phyloP scores from a whole-genome alignment of 352 stramenopile species.

The Phytophthora fragariaefolia region DNA sequence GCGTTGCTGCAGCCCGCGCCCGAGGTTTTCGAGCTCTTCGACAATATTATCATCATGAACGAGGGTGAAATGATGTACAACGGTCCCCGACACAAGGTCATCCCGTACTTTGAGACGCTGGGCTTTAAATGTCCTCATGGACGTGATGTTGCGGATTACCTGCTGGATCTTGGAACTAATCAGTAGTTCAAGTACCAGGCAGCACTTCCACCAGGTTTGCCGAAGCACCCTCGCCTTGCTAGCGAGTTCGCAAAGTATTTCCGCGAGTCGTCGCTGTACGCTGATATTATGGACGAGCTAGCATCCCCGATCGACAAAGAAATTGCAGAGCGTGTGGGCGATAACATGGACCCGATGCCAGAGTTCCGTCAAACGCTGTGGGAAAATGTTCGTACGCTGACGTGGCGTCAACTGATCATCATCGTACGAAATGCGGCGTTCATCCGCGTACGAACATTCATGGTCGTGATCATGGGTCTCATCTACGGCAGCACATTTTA shows the following conservation, averaged over 20 bases:
- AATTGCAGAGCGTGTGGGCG: conserved; percentile 17
- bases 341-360: conserved; percentile 37
- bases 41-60: conserved; percentile 62
- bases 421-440: conserved; percentile 46
- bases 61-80: conserved; percentile 88
- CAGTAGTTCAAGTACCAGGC: conserved; percentile 45
- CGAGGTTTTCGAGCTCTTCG: conserved; percentile 58
- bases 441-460: conserved; percentile 35
- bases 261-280: conserved; percentile 27
- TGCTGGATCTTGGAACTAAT: conserved; percentile 47
- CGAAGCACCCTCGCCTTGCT: conserved; percentile 27
- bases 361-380: conserved; percentile 46
- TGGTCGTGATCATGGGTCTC: conserved; percentile 55
- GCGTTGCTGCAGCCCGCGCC: conserved; percentile 80
- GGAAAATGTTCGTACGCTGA: conserved; percentile 27
- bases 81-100: conserved; percentile 60
- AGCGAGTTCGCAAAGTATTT: conserved; percentile 34
- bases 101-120: conserved; percentile 73
- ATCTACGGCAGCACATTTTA: conserved; percentile 56
- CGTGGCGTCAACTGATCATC: conserved; percentile 58
- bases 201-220: conserved; percentile 8
- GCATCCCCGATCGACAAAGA: conserved; percentile 18
- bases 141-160: conserved; percentile 43
- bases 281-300: conserved; percentile 22
- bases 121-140: conserved; percentile 42